Evolutionary conservation across 140 eudicot species (phyloP).

Genomic region (Stevia rebaudiana): DNA sequence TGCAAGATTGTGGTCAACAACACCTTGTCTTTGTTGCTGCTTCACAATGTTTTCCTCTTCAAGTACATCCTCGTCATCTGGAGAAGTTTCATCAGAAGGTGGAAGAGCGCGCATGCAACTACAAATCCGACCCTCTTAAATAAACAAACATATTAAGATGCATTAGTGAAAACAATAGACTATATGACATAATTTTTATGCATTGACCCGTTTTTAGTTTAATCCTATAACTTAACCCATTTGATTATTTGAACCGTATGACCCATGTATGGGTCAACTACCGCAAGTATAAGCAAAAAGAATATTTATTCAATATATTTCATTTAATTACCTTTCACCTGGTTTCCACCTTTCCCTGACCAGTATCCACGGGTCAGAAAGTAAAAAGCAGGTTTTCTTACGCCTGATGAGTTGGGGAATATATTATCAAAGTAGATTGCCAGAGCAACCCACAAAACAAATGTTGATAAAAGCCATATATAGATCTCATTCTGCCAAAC

Average conservation of each 20-base stretch:
- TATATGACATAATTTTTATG: not conserved
- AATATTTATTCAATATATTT: constrained; percentile 2
- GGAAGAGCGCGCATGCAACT: constrained; percentile 60
- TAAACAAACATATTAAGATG: constrained; percentile 11
- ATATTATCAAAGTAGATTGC: constrained; percentile 89
- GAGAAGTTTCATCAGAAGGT: constrained; percentile 36
- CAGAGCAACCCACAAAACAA: constrained; percentile 60
- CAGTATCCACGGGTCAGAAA: constrained; percentile 89
- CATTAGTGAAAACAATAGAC: constrained; percentile 2
- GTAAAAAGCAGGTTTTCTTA: constrained; percentile 67
- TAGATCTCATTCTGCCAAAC: constrained; percentile 65
- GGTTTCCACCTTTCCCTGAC: constrained; percentile 78
- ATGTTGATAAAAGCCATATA: constrained; percentile 61
- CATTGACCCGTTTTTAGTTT: not conserved
- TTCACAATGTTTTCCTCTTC: constrained; percentile 79
- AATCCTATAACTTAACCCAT: not conserved
- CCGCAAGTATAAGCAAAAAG: not conserved
- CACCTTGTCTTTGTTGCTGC: constrained; percentile 53
- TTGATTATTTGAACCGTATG: too few relatives aligned
- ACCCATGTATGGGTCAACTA: not conserved
- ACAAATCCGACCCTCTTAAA: constrained; percentile 69
- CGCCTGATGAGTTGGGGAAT: constrained; percentile 72
- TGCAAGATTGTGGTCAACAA: constrained; percentile 56
- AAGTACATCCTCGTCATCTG: constrained; percentile 88
- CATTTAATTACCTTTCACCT: constrained; percentile 47